phyloP scores from a whole-genome alignment of 495 filamentous ascomycete species.

The Penicillium silybi region DNA sequence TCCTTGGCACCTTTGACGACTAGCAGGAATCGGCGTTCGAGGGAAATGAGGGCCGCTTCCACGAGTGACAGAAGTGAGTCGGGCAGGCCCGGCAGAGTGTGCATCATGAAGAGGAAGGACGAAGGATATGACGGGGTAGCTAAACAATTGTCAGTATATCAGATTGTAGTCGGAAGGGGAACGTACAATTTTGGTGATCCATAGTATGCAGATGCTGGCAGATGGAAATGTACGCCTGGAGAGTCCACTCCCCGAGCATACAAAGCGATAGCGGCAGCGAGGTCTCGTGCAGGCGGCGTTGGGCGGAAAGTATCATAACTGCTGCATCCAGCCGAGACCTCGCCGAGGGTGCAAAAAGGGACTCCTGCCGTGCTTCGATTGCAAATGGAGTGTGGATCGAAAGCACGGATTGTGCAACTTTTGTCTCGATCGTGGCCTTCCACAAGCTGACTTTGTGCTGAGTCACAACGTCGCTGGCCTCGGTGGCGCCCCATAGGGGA shows the following conservation, averaged over 20 bases:
- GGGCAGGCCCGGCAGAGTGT: constrained; percentile 31
- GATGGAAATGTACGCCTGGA: constrained; percentile 37
- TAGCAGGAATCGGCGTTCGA: constrained; percentile 33
- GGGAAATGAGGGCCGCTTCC: constrained; percentile 31
- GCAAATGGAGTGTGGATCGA: constrained; percentile 44
- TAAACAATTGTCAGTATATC: constrained; percentile 1
- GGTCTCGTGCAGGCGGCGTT: constrained; percentile 32
- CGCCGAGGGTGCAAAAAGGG: constrained; percentile 38
- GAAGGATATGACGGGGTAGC: constrained; percentile 4
- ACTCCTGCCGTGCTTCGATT: constrained; percentile 33
- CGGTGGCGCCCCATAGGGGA: constrained; percentile 27
- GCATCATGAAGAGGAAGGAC: constrained; percentile 24
- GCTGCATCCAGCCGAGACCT: constrained; percentile 38
- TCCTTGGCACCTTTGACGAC: constrained; percentile 44
- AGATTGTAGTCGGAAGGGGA: neutral
- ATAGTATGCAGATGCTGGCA: constrained; percentile 34
- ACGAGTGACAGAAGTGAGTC: constrained; percentile 36
- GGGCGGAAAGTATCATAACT: constrained; percentile 37
- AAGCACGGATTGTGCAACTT: constrained; percentile 33
- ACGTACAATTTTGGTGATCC: constrained; percentile 6
- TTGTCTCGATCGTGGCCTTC: constrained; percentile 35
- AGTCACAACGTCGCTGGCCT: constrained; percentile 19
- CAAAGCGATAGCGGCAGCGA: constrained; percentile 35
- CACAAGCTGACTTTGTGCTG: constrained; percentile 32
- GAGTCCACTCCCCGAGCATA: constrained; percentile 38